Evolutionary conservation across 148 eudicot species (phyloP).

Genomic region (Linanthus parryae): DNA sequence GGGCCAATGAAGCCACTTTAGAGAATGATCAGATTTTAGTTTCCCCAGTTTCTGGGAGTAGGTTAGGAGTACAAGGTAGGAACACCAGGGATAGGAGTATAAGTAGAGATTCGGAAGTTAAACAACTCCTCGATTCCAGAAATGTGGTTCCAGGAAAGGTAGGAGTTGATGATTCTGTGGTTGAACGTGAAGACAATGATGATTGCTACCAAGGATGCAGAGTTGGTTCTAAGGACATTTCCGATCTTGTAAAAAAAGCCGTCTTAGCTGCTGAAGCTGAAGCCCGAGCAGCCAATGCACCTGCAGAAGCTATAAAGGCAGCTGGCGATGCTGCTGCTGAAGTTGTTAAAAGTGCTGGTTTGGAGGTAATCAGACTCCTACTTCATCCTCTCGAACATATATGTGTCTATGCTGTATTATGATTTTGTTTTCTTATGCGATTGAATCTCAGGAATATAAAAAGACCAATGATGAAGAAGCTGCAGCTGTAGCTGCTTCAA

Average conservation of each 20-base stretch:
- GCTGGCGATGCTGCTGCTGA: conserved; percentile 99
- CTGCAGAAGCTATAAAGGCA: conserved; percentile 76
- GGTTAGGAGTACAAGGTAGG: conserved; percentile 50
- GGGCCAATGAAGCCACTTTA: conserved; percentile 33
- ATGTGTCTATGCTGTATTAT: not conserved
- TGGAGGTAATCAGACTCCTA: conserved; percentile 46
- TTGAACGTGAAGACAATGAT: conserved; percentile 70
- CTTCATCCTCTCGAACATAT: not conserved
- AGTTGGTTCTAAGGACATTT: conserved; percentile 75
- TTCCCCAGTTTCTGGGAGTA: conserved; percentile 67
- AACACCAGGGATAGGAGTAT: conserved; percentile 42
- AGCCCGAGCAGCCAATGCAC: conserved; percentile 87
- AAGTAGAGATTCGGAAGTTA: conserved; percentile 36
- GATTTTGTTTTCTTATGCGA: not conserved
- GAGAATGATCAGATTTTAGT: conserved; percentile 50
- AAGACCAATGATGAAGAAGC: conserved; percentile 77
- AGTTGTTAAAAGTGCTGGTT: conserved; percentile 84
- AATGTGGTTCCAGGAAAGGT: conserved; percentile 26
- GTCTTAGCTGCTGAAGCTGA: conserved; percentile 97
- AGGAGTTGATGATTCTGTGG: conserved; percentile 25
- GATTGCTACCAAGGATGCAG: conserved; percentile 69
- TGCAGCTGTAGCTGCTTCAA: conserved; percentile 84
- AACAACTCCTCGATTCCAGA: conserved; percentile 33
- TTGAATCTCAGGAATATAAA: conserved; percentile 44
- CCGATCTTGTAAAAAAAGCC: conserved; percentile 81